Evolutionary conservation across 1,284 basidiomycete genomes (phyloP).

Genomic region (Ceratobasidium sp.): DNA sequence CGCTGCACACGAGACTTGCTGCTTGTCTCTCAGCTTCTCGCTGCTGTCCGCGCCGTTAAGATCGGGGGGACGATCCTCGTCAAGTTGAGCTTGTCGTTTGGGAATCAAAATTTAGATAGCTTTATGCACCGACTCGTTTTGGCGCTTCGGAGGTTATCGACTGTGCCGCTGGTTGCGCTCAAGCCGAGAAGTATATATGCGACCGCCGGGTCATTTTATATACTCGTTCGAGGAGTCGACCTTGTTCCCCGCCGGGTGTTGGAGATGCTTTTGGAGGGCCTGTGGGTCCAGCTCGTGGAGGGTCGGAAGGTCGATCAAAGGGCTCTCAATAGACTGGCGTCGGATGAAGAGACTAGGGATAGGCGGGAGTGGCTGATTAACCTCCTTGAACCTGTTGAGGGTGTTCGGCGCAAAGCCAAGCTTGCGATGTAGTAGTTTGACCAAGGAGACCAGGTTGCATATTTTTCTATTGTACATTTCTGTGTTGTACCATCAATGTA

Average conservation of each 20-base stretch:
- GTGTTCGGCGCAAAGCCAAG: constrained; percentile 22
- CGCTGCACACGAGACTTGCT: constrained; percentile 52
- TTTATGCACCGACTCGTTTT: constrained; percentile 30
- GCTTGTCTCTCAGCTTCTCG: constrained; percentile 56
- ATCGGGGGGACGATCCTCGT: constrained; percentile 56
- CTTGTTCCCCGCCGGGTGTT: constrained; percentile 20
- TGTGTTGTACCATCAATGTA: too few relatives aligned
- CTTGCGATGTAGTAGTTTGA: neutral
- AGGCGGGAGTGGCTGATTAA: constrained; percentile 5
- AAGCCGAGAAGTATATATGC: constrained; percentile 57
- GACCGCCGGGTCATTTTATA: constrained; percentile 55
- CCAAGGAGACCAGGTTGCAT: too few relatives aligned
- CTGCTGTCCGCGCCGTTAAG: constrained; percentile 54
- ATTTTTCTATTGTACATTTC: too few relatives aligned
- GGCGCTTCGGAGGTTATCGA: constrained; percentile 52
- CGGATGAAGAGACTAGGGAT: constrained; percentile 1
- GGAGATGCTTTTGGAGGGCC: constrained; percentile 20
- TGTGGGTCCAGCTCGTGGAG: constrained; percentile 27
- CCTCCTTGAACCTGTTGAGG: constrained; percentile 17
- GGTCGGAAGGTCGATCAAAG: constrained; percentile 3
- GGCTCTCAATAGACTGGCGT: constrained; percentile 17
- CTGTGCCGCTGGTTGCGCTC: constrained; percentile 10
- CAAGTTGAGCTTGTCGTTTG: constrained; percentile 55
- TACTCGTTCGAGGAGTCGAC: constrained; percentile 51
- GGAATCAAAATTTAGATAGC: constrained; percentile 53